Evolutionary conservation across 495 filamentous ascomycete species (phyloP).

Genomic region (Podospora bellae-mahoneyi): DNA sequence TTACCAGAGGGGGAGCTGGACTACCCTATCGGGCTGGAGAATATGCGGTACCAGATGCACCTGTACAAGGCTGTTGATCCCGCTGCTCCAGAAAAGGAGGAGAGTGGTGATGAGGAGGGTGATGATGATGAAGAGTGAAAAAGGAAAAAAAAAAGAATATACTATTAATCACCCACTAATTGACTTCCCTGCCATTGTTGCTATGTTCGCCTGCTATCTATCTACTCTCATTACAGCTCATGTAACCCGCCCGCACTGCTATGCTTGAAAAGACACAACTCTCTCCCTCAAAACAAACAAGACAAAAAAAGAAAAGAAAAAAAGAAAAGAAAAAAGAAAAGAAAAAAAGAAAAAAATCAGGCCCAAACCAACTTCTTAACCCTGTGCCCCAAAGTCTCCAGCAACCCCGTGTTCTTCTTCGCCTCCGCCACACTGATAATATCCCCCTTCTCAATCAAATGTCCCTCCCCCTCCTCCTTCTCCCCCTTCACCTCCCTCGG

Average conservation of each 20-base stretch:
- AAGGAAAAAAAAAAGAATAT: neutral
- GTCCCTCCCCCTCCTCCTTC: slow-evolving; percentile 31
- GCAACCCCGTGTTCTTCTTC: slow-evolving; percentile 76
- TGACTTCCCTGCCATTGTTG: slow-evolving; percentile 4
- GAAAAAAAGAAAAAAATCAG: slow-evolving; percentile 32
- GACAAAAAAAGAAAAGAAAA: neutral
- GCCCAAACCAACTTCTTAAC: slow-evolving; percentile 93
- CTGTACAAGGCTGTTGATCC: slow-evolving; percentile 52
- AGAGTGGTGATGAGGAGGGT: neutral
- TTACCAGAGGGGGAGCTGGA: slow-evolving; percentile 55
- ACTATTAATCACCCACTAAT: neutral
- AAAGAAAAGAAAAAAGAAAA: neutral
- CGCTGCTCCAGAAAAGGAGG: slow-evolving; percentile 1
- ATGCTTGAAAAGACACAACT: neutral
- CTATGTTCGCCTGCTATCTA: neutral
- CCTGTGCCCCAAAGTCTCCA: slow-evolving; percentile 81
- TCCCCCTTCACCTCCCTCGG: slow-evolving; percentile 34
- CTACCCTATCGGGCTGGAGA: slow-evolving; percentile 84
- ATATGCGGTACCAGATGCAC: slow-evolving; percentile 93
- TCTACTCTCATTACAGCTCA: neutral
- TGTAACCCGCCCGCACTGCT: neutral
- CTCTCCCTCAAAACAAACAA: neutral
- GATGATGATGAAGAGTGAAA: slow-evolving; percentile 8
- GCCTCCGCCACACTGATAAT: slow-evolving; percentile 81
- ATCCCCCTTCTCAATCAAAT: slow-evolving; percentile 64